A percentile compares a stretch with the other conserved stretches of the same genome.
Evolutionary conservation across 805 yeast genomes (phyloP).

Genomic region (Schizosaccharomyces cryophilus): DNA sequence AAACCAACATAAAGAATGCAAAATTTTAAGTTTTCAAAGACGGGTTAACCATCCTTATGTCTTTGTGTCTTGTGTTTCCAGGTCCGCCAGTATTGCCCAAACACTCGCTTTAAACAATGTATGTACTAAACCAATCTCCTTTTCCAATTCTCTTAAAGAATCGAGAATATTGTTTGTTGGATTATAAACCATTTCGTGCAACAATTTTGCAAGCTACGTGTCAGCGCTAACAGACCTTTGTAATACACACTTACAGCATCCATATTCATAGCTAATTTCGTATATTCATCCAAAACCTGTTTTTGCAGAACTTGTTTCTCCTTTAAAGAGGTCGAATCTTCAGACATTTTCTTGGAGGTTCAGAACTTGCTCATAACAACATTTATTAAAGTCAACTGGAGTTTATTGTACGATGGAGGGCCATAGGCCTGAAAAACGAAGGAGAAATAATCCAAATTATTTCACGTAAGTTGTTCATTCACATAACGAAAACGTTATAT

Average conservation of each 20-base stretch:
- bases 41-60: neutral
- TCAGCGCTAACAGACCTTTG: neutral
- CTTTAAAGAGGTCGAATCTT: neutral
- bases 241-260: neutral
- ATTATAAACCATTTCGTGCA: neutral
- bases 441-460: neutral
- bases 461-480: neutral
- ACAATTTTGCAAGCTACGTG: neutral
- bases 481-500: too few relatives aligned
- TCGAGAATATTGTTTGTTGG: neutral
- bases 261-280: neutral
- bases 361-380: neutral
- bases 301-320: neutral
- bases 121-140: neutral
- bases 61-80: neutral
- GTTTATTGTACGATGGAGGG: neutral
- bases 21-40: neutral
- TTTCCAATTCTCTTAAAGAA: neutral
- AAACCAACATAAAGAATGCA: neutral
- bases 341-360: neutral
- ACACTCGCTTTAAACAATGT: neutral
- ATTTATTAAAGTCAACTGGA: neutral
- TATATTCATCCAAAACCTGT: neutral
- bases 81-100: neutral
- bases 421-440: neutral